Evolutionary conservation across 2,329 filamentous ascomycete species (phyloP).

Genomic region (Corniculantispora saksenae): DNA sequence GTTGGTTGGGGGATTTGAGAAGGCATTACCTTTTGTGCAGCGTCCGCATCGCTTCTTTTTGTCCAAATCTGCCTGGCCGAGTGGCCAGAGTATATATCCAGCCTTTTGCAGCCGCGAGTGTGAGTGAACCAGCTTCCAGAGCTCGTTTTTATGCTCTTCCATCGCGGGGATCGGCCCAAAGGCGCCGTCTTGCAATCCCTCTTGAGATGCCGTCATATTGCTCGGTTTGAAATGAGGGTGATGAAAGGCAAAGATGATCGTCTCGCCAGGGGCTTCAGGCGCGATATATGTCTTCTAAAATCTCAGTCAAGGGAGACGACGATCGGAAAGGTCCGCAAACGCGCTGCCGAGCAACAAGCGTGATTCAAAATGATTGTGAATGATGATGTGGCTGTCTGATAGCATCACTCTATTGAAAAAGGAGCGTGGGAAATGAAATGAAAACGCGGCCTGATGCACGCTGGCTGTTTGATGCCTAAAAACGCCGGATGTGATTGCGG

Average conservation of each 20-base stretch:
- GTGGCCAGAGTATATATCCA: conserved; percentile 31
- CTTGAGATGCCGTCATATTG: background rate
- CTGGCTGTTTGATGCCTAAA: background rate
- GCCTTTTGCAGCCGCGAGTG: conserved; percentile 24
- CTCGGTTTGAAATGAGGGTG: too few species aligned
- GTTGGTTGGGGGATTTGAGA: background rate
- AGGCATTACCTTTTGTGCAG: conserved; percentile 31
- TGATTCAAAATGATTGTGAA: too few species aligned
- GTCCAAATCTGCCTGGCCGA: conserved; percentile 29
- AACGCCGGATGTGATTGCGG: background rate
- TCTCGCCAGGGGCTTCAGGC: too few species aligned
- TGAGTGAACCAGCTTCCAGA: conserved; percentile 25
- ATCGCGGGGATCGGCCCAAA: conserved; percentile 26
- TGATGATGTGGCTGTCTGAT: too few species aligned
- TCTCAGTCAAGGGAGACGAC: too few species aligned
- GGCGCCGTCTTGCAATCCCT: background rate
- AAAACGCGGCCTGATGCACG: background rate
- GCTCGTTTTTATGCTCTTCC: conserved; percentile 23
- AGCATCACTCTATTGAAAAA: too few species aligned
- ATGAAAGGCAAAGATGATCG: background rate
- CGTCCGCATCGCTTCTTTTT: conserved; percentile 33
- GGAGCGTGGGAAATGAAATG: background rate
- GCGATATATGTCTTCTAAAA: too few species aligned
- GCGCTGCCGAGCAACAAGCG: too few species aligned
- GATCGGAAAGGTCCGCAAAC: too few species aligned